These are phyloP conservation scores for Fusarium praegraminearum DNA, from an alignment of 2,329 filamentous ascomycete genomes.

Conservation along the genomic window DNA sequence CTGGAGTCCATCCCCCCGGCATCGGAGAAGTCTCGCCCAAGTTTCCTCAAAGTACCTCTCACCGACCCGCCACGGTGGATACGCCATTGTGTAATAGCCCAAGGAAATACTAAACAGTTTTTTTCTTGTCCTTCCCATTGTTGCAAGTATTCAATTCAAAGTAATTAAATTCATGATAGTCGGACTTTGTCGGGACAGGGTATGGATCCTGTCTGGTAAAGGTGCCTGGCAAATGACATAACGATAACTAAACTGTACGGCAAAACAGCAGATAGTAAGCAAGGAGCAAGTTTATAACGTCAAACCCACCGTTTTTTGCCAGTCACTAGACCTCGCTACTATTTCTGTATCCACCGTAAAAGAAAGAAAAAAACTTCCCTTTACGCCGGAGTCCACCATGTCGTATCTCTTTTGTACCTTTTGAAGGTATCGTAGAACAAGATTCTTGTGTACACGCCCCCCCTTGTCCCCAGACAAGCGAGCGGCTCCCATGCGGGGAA, in stretches of 20 bases:
- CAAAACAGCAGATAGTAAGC: conserved; percentile 1
- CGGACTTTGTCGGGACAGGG: conserved; percentile 15
- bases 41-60: conserved; percentile 23
- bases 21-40: conserved; percentile 38
- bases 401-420: conserved; percentile 9
- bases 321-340: conserved; percentile 12
- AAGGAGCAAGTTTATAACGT: conserved; percentile 2
- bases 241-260: conserved; percentile 8
- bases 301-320: conserved; percentile 3
- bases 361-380: conserved; percentile 20
- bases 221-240: conserved; percentile 33
- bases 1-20: conserved; percentile 22
- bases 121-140: background rate
- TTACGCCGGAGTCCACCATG: conserved; percentile 35
- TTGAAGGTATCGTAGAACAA: conserved; percentile 1
- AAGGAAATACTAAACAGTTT: conserved; percentile 10
- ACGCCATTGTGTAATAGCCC: conserved; percentile 41
- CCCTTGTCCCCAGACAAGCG: conserved; percentile 32
- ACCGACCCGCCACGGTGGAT: conserved; percentile 36
- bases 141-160: background rate
- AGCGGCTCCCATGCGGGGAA: conserved; percentile 45
- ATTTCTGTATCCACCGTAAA: conserved; percentile 29
- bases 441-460: conserved; percentile 25
- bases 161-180: conserved; percentile 31
- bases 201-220: conserved; percentile 37